Percentiles rank a stretch among this genome's conserved stretches.
Evolutionary conservation across 768 basidiomycete species (phyloP).

Genomic region (Tricholoma matsutake): DNA sequence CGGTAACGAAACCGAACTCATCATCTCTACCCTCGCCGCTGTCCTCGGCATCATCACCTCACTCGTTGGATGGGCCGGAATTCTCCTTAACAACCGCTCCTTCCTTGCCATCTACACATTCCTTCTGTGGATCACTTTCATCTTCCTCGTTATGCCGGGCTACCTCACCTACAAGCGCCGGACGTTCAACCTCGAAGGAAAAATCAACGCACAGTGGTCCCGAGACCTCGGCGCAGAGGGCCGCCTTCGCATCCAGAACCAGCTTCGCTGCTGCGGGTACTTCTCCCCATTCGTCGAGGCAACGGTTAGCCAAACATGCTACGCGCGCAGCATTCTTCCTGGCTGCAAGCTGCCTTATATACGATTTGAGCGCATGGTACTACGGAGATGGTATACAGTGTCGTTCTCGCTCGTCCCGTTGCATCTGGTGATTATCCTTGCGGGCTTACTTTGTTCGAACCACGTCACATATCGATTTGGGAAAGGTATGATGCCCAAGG

Average conservation of each 20-base stretch:
- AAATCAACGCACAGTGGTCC: constrained; percentile 78
- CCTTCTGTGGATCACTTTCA: constrained; percentile 72
- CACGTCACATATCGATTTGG: constrained; percentile 87
- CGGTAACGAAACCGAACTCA: constrained; percentile 64
- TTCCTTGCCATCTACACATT: constrained; percentile 81
- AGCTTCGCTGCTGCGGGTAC: constrained; percentile 78
- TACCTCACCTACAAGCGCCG: constrained; percentile 75
- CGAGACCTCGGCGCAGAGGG: constrained; percentile 54
- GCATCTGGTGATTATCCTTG: constrained; percentile 62
- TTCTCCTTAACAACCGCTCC: constrained; percentile 78
- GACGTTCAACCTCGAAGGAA: constrained; percentile 79
- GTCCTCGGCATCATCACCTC: constrained; percentile 59
- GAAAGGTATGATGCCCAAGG: constrained; percentile 86
- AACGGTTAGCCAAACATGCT: constrained; percentile 71
- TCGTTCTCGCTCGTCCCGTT: constrained; percentile 66
- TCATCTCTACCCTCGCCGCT: constrained; percentile 69
- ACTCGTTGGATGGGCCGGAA: constrained; percentile 73
- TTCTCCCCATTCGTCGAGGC: constrained; percentile 80
- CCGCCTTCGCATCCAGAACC: constrained; percentile 68
- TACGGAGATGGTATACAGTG: constrained; percentile 62
- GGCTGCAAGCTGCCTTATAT: constrained; percentile 72
- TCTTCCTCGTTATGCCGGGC: constrained; percentile 67
- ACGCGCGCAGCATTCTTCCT: constrained; percentile 63
- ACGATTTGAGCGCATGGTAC: constrained; percentile 50
- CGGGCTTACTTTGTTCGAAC: constrained; percentile 69